phyloP scores from a whole-genome alignment of 73 alveolate species.

The Blepharisma japonicum region DNA sequence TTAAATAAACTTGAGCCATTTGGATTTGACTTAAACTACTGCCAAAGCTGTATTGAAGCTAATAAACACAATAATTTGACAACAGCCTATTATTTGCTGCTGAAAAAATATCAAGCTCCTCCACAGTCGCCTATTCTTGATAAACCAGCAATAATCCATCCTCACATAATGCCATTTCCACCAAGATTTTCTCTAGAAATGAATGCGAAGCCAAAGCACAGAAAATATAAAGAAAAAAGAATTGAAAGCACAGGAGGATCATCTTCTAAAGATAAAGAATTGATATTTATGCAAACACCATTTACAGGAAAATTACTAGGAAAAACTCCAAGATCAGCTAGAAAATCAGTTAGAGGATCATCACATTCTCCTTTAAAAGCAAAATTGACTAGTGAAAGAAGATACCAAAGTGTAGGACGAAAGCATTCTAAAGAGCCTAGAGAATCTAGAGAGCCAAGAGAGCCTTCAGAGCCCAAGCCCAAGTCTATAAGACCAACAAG shows the following conservation, averaged over 20 bases:
- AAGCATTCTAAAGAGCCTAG: conserved; percentile 8
- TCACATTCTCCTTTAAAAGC: not conserved
- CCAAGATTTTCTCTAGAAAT: not conserved
- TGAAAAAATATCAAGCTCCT: not conserved
- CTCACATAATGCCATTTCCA: conserved; percentile 14
- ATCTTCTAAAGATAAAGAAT: not conserved
- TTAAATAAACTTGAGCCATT: conserved; percentile 36
- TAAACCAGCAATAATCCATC: not conserved
- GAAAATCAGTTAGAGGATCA: no score
- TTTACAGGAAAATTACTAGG: not conserved
- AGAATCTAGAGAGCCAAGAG: no score
- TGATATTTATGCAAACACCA: not conserved
- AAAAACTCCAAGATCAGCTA: not conserved
- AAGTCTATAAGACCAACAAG: no score
- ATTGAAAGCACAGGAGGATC: conserved; percentile 29
- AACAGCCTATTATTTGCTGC: conserved; percentile 59
- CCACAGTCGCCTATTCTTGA: no score
- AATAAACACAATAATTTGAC: conserved; percentile 75
- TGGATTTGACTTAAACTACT: conserved; percentile 33
- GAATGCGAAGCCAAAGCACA: not conserved
- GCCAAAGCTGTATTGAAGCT: conserved; percentile 55
- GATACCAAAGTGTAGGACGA: conserved; percentile 9
- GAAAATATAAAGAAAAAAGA: conserved; percentile 20
- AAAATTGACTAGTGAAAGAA: not conserved
- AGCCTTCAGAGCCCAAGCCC: no score